Base-by-base conservation (phyloP, 306 rosid genomes). In the Lagenaria siceraria region DNA sequence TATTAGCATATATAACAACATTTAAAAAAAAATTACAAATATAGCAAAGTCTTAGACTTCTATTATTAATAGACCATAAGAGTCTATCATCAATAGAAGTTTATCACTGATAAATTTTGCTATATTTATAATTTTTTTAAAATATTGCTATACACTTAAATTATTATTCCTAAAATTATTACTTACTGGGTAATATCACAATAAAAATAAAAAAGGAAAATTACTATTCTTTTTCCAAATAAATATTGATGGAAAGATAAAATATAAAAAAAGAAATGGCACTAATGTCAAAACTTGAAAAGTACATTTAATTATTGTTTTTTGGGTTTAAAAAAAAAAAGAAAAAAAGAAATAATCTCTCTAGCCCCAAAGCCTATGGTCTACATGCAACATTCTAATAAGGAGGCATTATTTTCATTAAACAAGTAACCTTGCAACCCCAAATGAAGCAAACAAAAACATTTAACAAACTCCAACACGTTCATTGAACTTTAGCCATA, bases 401-500 rank as follows among this genome's bases (percentile, higher is more conserved):
- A 19, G 52, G 74, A 70, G 52, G 74, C 56, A 70, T 70, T 43
- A 70, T 46, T 70, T 24, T 43, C 1, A 71, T 21, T 40, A 71
- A 71, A 71, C 22, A 75, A 33, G 65, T 54, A 54, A 54, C 9
- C 1, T 75, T 46, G 66, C 33, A 75, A 31, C 80, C 63, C 75
- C 29, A 74, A 85, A 60, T 75, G 56, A 78, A 81, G 83, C 78
- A 73, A 74, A 48, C 27, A 65, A 65, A 65, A 65, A 65, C 73
- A 65, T 29, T 43, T 29, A 36, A 61, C 54, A 42, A 53, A 82
- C 62, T 42, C 56, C 70, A 68, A 81, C 85, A 84, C 68, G 77
- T 87, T 78, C 87, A 78, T 71, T 80, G 86, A 82, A 87, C 87
- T 69, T 71, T 35, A 54, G 75, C 76, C 74, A 58, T 27, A 36